Percentiles rank a stretch among this genome's conserved stretches.
Conservation (phyloP, 2,329 filamentous ascomycete species). For the Didymella segeticola region DNA sequence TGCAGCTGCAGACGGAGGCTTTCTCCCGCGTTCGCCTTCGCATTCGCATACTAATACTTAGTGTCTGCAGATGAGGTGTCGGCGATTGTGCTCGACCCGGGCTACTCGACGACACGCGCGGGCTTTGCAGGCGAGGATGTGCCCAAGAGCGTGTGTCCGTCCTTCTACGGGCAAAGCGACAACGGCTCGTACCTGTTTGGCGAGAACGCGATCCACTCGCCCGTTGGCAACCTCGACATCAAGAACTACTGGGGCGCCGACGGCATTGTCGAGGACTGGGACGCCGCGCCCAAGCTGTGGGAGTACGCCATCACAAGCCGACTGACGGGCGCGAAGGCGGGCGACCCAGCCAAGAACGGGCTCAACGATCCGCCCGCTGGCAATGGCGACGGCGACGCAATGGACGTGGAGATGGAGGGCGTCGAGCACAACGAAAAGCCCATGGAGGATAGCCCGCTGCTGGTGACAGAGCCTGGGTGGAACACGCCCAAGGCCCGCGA, state of each 20-base stretch:
- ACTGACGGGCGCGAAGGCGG: conserved; percentile 77
- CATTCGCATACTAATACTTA: conserved; percentile 23
- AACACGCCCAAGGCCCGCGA: conserved; percentile 87
- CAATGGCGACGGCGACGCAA: conserved; percentile 63
- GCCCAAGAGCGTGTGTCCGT: conserved; percentile 90
- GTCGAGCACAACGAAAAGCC: conserved; percentile 72
- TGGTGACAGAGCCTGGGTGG: conserved; percentile 95
- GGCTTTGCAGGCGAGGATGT: conserved; percentile 98
- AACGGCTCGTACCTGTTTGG: conserved; percentile 72
- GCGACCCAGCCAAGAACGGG: conserved; percentile 75
- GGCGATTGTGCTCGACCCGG: conserved; percentile 93
- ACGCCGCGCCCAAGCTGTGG: conserved; percentile 86
- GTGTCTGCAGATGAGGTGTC: conserved; percentile 87
- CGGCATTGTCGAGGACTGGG: conserved; percentile 95
- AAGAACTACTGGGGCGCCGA: conserved; percentile 91
- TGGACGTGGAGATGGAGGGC: conserved; percentile 62
- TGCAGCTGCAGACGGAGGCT: too few species aligned
- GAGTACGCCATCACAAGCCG: conserved; percentile 90
- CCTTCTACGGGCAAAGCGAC: conserved; percentile 74
- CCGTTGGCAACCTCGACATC: conserved; percentile 78
- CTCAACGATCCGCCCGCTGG: conserved; percentile 69
- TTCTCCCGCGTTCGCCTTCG: too few species aligned
- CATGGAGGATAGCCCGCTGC: conserved; percentile 84
- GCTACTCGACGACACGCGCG: conserved; percentile 88
- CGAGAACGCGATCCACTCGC: conserved; percentile 85